Percentiles rank a stretch among this genome's conserved stretches.
Evolutionary conservation across 192 early-diverging fungal species (phyloP).

Genomic region (Coemansia sp.): DNA sequence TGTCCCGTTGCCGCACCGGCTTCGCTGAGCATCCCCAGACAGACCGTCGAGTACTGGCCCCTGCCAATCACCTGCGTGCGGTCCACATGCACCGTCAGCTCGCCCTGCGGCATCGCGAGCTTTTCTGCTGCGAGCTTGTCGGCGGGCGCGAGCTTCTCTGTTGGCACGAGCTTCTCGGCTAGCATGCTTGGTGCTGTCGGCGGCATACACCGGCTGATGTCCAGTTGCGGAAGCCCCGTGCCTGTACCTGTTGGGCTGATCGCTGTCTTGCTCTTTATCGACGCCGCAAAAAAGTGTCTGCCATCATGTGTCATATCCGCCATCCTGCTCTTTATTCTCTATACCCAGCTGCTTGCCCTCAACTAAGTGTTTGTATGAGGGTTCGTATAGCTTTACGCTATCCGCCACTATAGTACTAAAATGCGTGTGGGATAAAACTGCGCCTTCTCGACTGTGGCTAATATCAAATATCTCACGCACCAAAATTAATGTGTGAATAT

Average conservation of each 20-base stretch:
- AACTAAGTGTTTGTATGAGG: no score
- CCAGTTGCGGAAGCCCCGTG: constrained; percentile 33
- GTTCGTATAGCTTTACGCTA: no score
- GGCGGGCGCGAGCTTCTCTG: constrained; percentile 4
- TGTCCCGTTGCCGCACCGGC: not conserved
- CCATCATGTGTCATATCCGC: constrained; percentile 31
- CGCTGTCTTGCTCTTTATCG: constrained; percentile 23
- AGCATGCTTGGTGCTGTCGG: constrained; percentile 27
- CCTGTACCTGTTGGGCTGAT: not conserved
- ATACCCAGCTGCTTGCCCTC: no score
- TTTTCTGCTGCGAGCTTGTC: no score
- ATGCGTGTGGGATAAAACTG: no score
- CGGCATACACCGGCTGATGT: constrained; percentile 45
- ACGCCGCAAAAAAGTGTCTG: constrained; percentile 23
- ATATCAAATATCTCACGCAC: not conserved
- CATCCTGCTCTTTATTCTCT: no score
- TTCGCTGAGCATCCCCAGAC: constrained; percentile 24
- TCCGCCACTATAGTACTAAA: no score
- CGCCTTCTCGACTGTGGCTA: not conserved
- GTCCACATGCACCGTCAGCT: constrained; percentile 24
- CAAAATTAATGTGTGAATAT: constrained; percentile 2
- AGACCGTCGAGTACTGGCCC: constrained; percentile 53
- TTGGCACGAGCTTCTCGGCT: constrained; percentile 19
- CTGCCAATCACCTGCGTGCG: constrained; percentile 38
- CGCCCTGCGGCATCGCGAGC: not conserved